These are phyloP conservation scores for Globisporangium rhizosaccharum DNA, from an alignment of 352 stramenopile genomes.

Conservation along the genomic window DNA sequence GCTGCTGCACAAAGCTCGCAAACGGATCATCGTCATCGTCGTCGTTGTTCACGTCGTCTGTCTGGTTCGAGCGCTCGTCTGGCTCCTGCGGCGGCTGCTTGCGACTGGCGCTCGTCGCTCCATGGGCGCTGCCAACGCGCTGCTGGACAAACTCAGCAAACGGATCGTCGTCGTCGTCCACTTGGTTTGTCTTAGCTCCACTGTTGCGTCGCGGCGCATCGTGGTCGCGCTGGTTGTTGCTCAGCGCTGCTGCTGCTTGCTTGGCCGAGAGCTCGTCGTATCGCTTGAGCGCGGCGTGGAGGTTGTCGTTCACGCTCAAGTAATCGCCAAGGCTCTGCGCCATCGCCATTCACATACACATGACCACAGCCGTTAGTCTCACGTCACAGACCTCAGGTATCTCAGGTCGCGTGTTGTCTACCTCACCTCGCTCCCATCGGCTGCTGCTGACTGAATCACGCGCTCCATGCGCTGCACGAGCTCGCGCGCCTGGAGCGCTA, in stretches of 20 bases:
- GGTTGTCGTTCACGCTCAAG: constrained; percentile 60
- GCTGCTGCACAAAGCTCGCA: constrained; percentile 52
- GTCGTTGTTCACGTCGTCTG: constrained; percentile 13
- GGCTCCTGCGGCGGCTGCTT: not conserved
- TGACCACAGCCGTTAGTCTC: not conserved
- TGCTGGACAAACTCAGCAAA: constrained; percentile 60
- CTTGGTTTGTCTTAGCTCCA: constrained; percentile 22
- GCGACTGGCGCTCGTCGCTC: constrained; percentile 1
- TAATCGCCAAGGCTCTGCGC: constrained; percentile 55
- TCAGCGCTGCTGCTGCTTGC: not conserved
- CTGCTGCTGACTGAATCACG: constrained; percentile 55
- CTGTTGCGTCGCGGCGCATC: constrained; percentile 1
- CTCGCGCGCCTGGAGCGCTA: constrained; percentile 52
- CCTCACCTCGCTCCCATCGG: constrained; percentile 41
- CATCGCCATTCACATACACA: not conserved
- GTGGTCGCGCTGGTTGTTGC: constrained; percentile 21
- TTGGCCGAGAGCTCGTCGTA: constrained; percentile 40
- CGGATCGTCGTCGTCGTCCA: constrained; percentile 35
- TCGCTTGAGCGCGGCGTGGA: constrained; percentile 50
- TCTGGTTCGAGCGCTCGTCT: constrained; percentile 3
- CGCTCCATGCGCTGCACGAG: constrained; percentile 57
- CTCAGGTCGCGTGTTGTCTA: too few species aligned
- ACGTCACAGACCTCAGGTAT: too few species aligned
- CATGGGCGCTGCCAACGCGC: constrained; percentile 21
- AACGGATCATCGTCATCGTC: constrained; percentile 56